These are phyloP conservation scores for Chrysoporthe cubensis DNA, from an alignment of 2,329 filamentous ascomycete species.

Conservation along the genomic window DNA sequence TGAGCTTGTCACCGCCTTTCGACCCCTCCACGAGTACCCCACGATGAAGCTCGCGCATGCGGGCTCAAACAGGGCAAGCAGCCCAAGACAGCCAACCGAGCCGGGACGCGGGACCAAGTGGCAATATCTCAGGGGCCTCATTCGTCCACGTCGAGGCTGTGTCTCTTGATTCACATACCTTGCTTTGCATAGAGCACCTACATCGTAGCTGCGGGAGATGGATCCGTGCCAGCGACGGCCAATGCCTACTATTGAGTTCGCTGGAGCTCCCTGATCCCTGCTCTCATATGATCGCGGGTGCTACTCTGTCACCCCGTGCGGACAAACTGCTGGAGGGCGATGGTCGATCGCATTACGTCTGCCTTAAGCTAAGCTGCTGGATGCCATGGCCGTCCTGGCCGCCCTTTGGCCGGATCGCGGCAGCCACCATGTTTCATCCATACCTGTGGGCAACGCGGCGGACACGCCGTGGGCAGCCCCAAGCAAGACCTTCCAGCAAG, in stretches of 20 bases:
- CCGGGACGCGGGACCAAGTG: slow-evolving; percentile 7
- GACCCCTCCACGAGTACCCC: neutral
- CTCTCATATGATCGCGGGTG: neutral
- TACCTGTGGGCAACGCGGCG: neutral
- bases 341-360: neutral
- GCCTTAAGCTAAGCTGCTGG: neutral
- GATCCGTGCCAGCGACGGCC: neutral
- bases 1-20: slow-evolving; percentile 20
- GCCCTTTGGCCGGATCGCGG: neutral
- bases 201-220: neutral
- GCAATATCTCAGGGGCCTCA: slow-evolving; percentile 10
- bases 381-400: neutral
- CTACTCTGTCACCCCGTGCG: neutral
- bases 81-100: slow-evolving; percentile 8
- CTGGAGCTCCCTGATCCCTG: slow-evolving; percentile 1
- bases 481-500: neutral
- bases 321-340: neutral
- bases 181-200: slow-evolving; percentile 1
- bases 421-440: slow-evolving; percentile 18
- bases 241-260: neutral
- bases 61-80: slow-evolving; percentile 6
- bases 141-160: slow-evolving; percentile 25
- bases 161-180: slow-evolving; percentile 23
- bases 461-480: too few relatives aligned
- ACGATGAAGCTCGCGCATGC: slow-evolving; percentile 23